Evolutionary conservation across 257 asterid genomes (phyloP).

Genomic region (Solanum chilense): DNA sequence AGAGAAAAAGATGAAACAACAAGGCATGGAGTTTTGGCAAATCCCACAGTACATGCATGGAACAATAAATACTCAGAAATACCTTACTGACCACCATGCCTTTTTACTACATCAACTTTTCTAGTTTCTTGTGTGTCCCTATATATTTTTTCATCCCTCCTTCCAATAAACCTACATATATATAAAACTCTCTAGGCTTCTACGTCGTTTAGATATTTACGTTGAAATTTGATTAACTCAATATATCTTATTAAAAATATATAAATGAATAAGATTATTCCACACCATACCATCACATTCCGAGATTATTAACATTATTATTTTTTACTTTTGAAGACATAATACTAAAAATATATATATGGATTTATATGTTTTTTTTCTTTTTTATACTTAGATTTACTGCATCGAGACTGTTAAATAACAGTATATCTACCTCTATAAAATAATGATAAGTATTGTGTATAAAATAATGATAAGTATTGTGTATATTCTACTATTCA

Average conservation of each 20-base stretch:
- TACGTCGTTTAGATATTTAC: background rate
- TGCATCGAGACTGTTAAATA: background rate
- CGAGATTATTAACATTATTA: background rate
- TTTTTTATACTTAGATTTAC: background rate
- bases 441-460: no score
- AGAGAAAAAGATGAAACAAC: background rate
- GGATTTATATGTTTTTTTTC: no score
- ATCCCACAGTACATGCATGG: background rate
- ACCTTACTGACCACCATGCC: background rate
- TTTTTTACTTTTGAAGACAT: background rate
- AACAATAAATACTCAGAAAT: background rate
- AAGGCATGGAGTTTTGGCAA: background rate
- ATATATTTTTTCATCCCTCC: background rate
- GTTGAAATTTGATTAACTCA: background rate
- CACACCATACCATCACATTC: no score
- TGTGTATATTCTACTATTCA: background rate
- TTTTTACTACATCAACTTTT: background rate
- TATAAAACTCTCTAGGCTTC: background rate
- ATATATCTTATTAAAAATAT: background rate
- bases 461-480: background rate
- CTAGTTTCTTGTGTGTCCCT: background rate
- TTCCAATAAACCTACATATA: background rate
- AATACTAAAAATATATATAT: no score
- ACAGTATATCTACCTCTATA: no score
- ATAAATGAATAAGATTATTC: no score